These are phyloP conservation scores for Xylaria cubensis DNA, from an alignment of 495 filamentous ascomycete species.

Conservation along the genomic window DNA sequence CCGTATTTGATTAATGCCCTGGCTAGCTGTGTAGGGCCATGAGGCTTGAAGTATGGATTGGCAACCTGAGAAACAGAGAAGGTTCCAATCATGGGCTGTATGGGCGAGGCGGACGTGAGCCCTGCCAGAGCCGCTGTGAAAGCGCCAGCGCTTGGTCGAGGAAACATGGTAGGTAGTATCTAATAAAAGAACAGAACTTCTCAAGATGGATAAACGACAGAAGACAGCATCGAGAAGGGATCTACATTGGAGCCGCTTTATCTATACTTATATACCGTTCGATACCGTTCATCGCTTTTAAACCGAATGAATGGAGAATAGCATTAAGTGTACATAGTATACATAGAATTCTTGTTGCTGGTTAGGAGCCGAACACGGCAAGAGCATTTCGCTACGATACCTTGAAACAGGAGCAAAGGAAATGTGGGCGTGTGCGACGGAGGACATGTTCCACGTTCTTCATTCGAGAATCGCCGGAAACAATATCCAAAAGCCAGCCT, in stretches of 20 bases:
- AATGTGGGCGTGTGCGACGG: background rate
- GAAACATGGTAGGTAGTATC: constrained; percentile 29
- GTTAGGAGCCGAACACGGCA: background rate
- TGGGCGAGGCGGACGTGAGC: constrained; percentile 31
- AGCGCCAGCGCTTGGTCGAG: constrained; percentile 29
- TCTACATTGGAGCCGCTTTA: background rate
- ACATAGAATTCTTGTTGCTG: background rate
- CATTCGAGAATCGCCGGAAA: background rate
- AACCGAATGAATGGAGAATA: background rate
- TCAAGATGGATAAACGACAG: background rate
- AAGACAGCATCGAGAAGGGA: background rate
- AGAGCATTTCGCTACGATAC: background rate
- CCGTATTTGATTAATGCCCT: constrained; percentile 66
- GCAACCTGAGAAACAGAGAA: constrained; percentile 39
- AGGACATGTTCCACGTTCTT: background rate
- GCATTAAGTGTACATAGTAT: background rate
- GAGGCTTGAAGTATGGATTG: constrained; percentile 51
- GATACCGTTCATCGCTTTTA: background rate
- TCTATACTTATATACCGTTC: background rate
- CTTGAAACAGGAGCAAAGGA: constrained; percentile 1
- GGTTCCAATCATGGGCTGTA: constrained; percentile 30
- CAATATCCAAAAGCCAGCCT: background rate
- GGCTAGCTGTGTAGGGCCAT: constrained; percentile 60
- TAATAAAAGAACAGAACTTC: background rate
- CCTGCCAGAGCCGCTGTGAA: constrained; percentile 34